Base-by-base conservation (phyloP, 1,284 basidiomycete species). In the Ustilago hordei region DNA sequence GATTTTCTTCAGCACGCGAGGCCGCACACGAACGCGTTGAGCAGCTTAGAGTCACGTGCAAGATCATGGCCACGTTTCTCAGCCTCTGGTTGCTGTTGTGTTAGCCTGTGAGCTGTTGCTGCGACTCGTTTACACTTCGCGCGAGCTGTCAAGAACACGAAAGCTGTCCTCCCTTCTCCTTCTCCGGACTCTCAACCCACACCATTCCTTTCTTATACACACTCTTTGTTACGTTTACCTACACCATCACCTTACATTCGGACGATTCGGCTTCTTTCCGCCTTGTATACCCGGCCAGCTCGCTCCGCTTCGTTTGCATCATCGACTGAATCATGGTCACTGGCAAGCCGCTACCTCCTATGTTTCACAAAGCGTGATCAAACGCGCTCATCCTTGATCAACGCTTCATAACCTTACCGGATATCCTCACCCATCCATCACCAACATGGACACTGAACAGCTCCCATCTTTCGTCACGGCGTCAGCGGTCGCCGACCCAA, bases 381-480 rank as follows among this genome's bases (percentile, higher is more conserved):
- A 45, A 15, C 17, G 43, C 43, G 43, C n/a, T 9, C 43, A 7
- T 19, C 7, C 43, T 45, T 8, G 23, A 28, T 28, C 43, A 7
- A 19, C 43, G 17, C n/a, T 15, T 13, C 15, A 7, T 43, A 13
- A 12, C 13, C 13, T 43, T 15, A 12, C 3, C 13, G 39, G 39
- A 43, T 17, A 43, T 13, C n/a, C 8, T 8, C 43, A 19, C n/a
- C 8, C 41, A n/a, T 45, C 11, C 15, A 31, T 28, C 8, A 17
- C 6, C 60, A 60, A 4, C 34, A 71, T 71, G 69, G 59, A 71
- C 13, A 65, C 43, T 13, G 69, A 64, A 50, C 59, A 65, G 36
- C 43, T 47, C 31, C 23, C 58, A 5, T 71, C 69, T 8, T 65
- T 65, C 15, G 63, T 71, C 36, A 62, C 63, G 52, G 63, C 63